Percentiles rank a stretch among this genome's conserved stretches.
Conservation (phyloP, 495 filamentous ascomycete genomes). For the Penicillium manginii region DNA sequence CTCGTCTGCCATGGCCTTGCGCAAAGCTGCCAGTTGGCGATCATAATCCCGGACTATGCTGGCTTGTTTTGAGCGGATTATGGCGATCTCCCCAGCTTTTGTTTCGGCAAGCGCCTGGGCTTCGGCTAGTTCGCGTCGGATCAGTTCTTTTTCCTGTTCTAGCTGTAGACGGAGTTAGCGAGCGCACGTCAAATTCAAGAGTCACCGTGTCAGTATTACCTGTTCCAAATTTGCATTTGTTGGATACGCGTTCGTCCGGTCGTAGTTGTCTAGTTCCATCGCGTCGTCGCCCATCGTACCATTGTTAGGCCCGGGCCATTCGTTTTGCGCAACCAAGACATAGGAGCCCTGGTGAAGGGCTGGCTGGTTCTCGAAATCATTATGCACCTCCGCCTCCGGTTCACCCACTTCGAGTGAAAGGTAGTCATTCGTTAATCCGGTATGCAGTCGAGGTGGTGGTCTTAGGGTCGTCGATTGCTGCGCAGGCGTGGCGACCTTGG, state of each 20-base stretch:
- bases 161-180: slow-evolving; percentile 40
- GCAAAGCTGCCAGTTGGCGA: slow-evolving; percentile 50
- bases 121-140: slow-evolving; percentile 49
- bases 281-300: slow-evolving; percentile 17
- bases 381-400: slow-evolving; percentile 55
- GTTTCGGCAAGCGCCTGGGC: slow-evolving; percentile 54
- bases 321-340: slow-evolving; percentile 5
- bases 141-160: slow-evolving; percentile 53
- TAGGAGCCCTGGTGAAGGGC: slow-evolving; percentile 27
- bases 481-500: slow-evolving; percentile 10
- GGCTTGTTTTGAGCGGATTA: slow-evolving; percentile 65
- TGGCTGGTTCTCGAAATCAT: slow-evolving; percentile 42
- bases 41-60: slow-evolving; percentile 61
- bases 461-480: slow-evolving; percentile 25
- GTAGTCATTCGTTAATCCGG: slow-evolving; percentile 54
- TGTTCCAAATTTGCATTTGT: slow-evolving; percentile 37
- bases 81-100: slow-evolving; percentile 69
- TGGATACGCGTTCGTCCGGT: slow-evolving; percentile 20
- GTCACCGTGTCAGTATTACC: slow-evolving; percentile 15
- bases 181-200: slow-evolving; percentile 27
- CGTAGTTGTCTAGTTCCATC: slow-evolving; percentile 39
- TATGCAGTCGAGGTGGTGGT: slow-evolving; percentile 39
- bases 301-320: slow-evolving; percentile 15
- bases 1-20: slow-evolving; percentile 59
- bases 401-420: slow-evolving; percentile 60